These are phyloP conservation scores for Crataegus laevigata DNA, from an alignment of 306 rosid genomes.

Conservation along the genomic window DNA sequence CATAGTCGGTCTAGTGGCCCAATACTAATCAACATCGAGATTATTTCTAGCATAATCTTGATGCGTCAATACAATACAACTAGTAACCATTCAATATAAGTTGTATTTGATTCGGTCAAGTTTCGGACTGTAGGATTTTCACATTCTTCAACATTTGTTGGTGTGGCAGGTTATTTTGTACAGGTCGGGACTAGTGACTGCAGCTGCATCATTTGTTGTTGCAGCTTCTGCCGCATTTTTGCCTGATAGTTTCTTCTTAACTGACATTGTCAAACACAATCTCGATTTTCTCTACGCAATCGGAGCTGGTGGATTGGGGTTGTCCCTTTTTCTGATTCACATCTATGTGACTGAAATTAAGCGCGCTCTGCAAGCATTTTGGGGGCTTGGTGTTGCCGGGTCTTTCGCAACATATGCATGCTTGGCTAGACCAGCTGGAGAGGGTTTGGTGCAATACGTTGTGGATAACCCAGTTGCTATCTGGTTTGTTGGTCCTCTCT, in stretches of 20 bases:
- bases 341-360: constrained; percentile 75
- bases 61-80: too few relatives aligned
- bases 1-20: too few relatives aligned
- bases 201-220: constrained; percentile 63
- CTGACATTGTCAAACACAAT: constrained; percentile 37
- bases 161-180: constrained; percentile 59
- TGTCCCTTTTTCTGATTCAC: constrained; percentile 69
- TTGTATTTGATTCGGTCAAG: too few relatives aligned
- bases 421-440: constrained; percentile 63
- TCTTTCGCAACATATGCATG: constrained; percentile 43
- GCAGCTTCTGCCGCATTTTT: constrained; percentile 64
- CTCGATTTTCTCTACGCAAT: constrained; percentile 43
- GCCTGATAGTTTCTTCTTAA: constrained; percentile 30
- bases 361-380: constrained; percentile 74
- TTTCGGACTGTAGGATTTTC: too few relatives aligned
- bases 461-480: constrained; percentile 47
- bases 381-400: constrained; percentile 79
- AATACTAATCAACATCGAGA: too few relatives aligned
- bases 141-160: too few relatives aligned
- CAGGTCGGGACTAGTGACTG: constrained; percentile 74
- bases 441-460: constrained; percentile 48
- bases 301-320: constrained; percentile 74
- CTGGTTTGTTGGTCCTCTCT: constrained; percentile 91
- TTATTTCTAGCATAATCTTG: not conserved
- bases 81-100: too few relatives aligned